These are phyloP conservation scores for Blastobotrys parvus DNA, from an alignment of 805 yeast genomes.

Conservation along the genomic window DNA sequence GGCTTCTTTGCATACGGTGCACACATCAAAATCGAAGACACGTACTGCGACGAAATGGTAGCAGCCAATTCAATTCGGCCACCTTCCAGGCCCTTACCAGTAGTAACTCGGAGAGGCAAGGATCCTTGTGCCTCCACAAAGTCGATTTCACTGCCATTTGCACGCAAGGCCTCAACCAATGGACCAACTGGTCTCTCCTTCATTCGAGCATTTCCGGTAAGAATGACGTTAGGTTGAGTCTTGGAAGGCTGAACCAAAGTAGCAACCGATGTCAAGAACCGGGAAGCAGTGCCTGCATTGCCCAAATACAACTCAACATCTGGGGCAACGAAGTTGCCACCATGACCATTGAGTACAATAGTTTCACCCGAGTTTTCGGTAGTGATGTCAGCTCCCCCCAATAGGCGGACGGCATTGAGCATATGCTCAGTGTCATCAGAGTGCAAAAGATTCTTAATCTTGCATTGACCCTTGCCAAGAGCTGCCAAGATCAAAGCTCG, in stretches of 20 bases:
- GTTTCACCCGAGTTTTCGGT: slow-evolving; percentile 88
- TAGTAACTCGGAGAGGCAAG: slow-evolving; percentile 64
- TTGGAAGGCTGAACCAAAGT: slow-evolving; percentile 56
- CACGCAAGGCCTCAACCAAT: slow-evolving; percentile 77
- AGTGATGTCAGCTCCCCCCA: slow-evolving; percentile 73
- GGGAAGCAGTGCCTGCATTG: slow-evolving; percentile 96
- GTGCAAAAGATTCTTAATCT: slow-evolving; percentile 76
- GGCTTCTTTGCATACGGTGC: slow-evolving; percentile 92
- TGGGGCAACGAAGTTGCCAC: slow-evolving; percentile 54
- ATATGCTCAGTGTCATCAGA: slow-evolving; percentile 95
- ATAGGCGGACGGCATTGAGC: slow-evolving; percentile 74
- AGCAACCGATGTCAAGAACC: slow-evolving; percentile 89
- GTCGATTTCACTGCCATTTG: slow-evolving; percentile 68
- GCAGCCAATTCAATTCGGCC: slow-evolving; percentile 93
- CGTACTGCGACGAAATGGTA: slow-evolving; percentile 94
- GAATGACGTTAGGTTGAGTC: slow-evolving; percentile 39
- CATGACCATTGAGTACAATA: slow-evolving; percentile 79
- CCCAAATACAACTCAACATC: slow-evolving; percentile 70
- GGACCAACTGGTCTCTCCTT: slow-evolving; percentile 97
- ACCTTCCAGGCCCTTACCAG: slow-evolving; percentile 71
- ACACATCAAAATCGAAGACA: slow-evolving; percentile 91
- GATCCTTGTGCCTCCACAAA: slow-evolving; percentile 75
- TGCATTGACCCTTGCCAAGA: slow-evolving; percentile 76
- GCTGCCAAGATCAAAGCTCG: slow-evolving; percentile 92
- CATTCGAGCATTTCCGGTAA: slow-evolving; percentile 96